Base-by-base conservation (phyloP, 2,329 filamentous ascomycete species). In the Fusarium lateritium region DNA sequence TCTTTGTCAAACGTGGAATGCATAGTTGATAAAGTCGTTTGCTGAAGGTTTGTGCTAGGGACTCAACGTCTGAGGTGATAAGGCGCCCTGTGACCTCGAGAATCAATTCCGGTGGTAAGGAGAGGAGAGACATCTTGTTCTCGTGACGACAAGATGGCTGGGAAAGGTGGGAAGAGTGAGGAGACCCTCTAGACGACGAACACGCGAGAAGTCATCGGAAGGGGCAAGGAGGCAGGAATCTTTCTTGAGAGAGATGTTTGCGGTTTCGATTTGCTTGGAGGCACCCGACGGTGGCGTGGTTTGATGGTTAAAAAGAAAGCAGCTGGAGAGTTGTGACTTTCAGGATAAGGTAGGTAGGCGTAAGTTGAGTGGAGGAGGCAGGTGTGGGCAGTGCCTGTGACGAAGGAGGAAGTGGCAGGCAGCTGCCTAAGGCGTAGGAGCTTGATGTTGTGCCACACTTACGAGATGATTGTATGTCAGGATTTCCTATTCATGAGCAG, bases 51-150 rank as follows among this genome's bases (percentile, higher is more conserved):
- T 36, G 44, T 26, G 39, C 60, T 7, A 51, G 10, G 7, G 21
- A 22, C 39, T 62, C 50, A n/a, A 56, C 31, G 22, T 62, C 44
- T 17, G 40, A 10, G 26, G 43, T 17, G 6, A 21, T 22, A 1
- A 56, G 49, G 6, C 28, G 22, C 4, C 40, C 26, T 34, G 31
- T 9, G 28, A 42, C 50, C 11, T 34, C 26, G 38, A 49, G 22
- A n/a, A 62, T 28, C n/a, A 62, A 40, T 14, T 50, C 52, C 22
- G 31, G 36, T n/a, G 39, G 61, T 9, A 56, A 40, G 22, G 34
- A 51, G 17, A 62, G 50, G 15, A 45, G 57, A 19, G 14, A 8
- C 39, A 56, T 56, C 5, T 5, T 39, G 13, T 28, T 19, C 13
- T 15, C 14, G 31, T 39, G 24, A 17, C 14, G 6, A n/a, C 13